Evolutionary conservation across 345 rosid species (phyloP).

Genomic region (Hirschfeldia incana): DNA sequence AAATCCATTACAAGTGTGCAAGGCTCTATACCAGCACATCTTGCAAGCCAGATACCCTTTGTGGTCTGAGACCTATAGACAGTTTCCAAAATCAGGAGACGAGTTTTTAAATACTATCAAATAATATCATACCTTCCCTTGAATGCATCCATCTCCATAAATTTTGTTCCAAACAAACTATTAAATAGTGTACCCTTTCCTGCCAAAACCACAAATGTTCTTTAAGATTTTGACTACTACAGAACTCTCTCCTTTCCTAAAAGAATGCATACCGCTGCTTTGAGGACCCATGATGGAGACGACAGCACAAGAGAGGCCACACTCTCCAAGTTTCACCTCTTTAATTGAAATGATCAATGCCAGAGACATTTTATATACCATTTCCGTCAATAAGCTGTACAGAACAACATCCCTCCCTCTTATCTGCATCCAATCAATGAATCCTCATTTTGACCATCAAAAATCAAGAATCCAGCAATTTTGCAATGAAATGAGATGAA

Average conservation of each 20-base stretch:
- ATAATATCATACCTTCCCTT: slow-evolving; percentile 68
- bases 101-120: too few species aligned
- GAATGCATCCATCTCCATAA: slow-evolving; percentile 97
- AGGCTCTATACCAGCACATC: too few species aligned
- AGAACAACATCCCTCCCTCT: slow-evolving; percentile 51
- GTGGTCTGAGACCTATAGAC: too few species aligned
- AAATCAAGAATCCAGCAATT: neutral
- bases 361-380: slow-evolving; percentile 60
- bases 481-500: slow-evolving; percentile 1
- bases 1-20: too few species aligned
- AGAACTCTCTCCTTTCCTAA: neutral
- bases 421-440: slow-evolving; percentile 42
- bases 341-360: slow-evolving; percentile 66
- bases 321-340: slow-evolving; percentile 65
- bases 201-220: slow-evolving; percentile 44
- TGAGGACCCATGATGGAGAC: slow-evolving; percentile 99
- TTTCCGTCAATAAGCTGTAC: slow-evolving; percentile 90
- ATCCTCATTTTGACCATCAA: neutral
- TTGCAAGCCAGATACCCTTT: too few species aligned
- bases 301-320: slow-evolving; percentile 85
- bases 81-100: too few species aligned
- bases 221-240: neutral
- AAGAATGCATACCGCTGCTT: slow-evolving; percentile 73
- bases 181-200: slow-evolving; percentile 94
- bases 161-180: slow-evolving; percentile 80